Conservation (phyloP, 371 early-diverging fungal species). For the Syncephalis fuscata region DNA sequence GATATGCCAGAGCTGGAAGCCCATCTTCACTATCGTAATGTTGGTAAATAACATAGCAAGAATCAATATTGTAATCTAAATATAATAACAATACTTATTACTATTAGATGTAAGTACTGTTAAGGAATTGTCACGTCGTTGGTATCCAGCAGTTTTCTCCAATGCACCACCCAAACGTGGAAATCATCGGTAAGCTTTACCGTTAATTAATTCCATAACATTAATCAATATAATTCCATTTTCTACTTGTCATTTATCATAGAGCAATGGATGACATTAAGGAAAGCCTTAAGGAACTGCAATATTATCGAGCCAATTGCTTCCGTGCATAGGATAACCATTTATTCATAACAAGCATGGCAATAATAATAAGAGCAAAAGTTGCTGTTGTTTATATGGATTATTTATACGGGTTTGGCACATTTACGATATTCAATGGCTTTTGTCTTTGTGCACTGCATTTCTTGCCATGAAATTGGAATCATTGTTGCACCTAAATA, state of each 20-base stretch:
- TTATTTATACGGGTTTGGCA: slow-evolving; percentile 61
- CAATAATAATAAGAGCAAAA: too few relatives aligned
- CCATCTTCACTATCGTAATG: slow-evolving; percentile 73
- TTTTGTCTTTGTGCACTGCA: slow-evolving; percentile 88
- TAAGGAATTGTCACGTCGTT: slow-evolving; percentile 71
- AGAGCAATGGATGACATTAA: slow-evolving; percentile 81
- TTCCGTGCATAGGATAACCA: slow-evolving; percentile 14
- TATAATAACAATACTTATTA: neutral
- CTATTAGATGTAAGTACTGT: slow-evolving; percentile 73
- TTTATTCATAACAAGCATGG: too few relatives aligned
- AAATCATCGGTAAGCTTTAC: slow-evolving; percentile 18
- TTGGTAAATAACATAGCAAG: slow-evolving; percentile 19
- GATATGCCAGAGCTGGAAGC: slow-evolving; percentile 69
- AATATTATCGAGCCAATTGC: slow-evolving; percentile 42
- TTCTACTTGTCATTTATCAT: slow-evolving; percentile 6
- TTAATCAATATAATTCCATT: too few relatives aligned
- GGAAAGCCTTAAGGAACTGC: slow-evolving; percentile 77
- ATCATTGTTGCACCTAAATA: slow-evolving; percentile 68
- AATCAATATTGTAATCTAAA: neutral
- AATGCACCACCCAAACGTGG: slow-evolving; percentile 31
- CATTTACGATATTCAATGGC: slow-evolving; percentile 80
- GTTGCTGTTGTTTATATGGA: neutral
- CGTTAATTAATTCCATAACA: too few relatives aligned
- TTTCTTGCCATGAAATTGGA: slow-evolving; percentile 93
- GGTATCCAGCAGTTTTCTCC: slow-evolving; percentile 31